A percentile compares a stretch with the other conserved stretches of the same genome.
phyloP scores from a whole-genome alignment of 1,139 yeast species.

The Hanseniaspora uvarum region DNA sequence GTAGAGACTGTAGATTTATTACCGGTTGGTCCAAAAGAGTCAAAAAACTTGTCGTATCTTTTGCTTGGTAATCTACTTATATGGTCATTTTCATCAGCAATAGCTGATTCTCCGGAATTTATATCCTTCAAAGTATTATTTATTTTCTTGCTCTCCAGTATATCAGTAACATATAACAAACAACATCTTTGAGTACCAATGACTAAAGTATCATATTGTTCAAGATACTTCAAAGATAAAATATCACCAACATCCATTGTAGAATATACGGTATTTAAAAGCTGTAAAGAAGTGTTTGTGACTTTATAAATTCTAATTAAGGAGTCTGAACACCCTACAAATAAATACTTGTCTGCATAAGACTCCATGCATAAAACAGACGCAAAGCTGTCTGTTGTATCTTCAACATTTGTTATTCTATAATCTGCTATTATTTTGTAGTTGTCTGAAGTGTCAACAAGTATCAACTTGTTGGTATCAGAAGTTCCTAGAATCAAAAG shows the following conservation, averaged over 20 bases:
- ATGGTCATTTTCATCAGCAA: not conserved
- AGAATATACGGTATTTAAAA: conserved; percentile 53
- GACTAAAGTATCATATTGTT: conserved; percentile 49
- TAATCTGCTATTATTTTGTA: conserved; percentile 23
- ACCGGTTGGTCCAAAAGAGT: conserved; percentile 81
- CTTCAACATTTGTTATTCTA: conserved; percentile 30
- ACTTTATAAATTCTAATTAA: conserved; percentile 77
- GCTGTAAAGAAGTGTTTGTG: conserved; percentile 30
- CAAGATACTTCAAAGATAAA: conserved; percentile 69
- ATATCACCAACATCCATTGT: conserved; percentile 86
- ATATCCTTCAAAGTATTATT: conserved; percentile 19
- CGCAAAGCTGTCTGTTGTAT: conserved; percentile 50
- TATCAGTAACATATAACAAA: conserved; percentile 54
- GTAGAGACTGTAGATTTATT: conserved; percentile 21
- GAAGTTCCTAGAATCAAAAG: conserved; percentile 10
- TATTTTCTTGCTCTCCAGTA: conserved; percentile 23
- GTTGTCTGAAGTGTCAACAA: conserved; percentile 11
- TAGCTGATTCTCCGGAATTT: conserved; percentile 16
- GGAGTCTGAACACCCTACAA: conserved; percentile 87
- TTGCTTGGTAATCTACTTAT: conserved; percentile 49
- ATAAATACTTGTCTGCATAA: conserved; percentile 51
- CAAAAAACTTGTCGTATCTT: conserved; percentile 79
- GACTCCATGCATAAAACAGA: conserved; percentile 55
- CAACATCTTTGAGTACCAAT: conserved; percentile 92
- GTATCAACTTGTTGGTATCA: conserved; percentile 8